Evolutionary conservation across 2,329 filamentous ascomycete species (phyloP).

Genomic region (Xylariaceae sp.): DNA sequence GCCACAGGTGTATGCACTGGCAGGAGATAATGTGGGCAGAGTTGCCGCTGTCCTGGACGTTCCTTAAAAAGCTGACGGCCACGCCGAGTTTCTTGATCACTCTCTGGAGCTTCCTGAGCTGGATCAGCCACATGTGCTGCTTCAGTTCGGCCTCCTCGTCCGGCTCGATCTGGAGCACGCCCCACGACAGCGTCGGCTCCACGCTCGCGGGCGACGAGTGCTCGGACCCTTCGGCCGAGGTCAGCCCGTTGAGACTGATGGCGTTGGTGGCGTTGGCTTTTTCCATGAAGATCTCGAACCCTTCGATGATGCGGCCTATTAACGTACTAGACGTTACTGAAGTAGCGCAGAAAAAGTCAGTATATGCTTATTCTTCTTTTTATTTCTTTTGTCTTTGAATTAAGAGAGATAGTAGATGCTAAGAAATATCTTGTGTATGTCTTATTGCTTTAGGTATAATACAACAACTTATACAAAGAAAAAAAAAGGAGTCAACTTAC

Average conservation of each 20-base stretch:
- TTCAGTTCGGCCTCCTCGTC: constrained; percentile 4
- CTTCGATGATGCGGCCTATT: constrained; percentile 4
- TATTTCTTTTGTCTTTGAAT: no score
- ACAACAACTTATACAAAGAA: not conserved
- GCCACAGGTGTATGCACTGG: constrained; percentile 5
- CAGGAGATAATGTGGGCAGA: not conserved
- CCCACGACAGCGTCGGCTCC: not conserved
- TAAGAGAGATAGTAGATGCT: not conserved
- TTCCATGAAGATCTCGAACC: constrained; percentile 1
- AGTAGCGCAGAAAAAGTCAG: not conserved
- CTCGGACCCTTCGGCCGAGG: not conserved
- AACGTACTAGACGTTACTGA: not conserved
- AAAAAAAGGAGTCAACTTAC: not conserved
- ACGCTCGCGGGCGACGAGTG: not conserved
- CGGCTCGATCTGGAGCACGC: constrained; percentile 2
- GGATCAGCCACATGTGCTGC: constrained; percentile 6
- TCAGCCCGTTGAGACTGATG: not conserved
- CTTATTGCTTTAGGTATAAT: not conserved
- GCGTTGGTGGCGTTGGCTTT: not conserved
- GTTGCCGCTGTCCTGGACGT: not conserved
- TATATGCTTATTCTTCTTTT: not conserved
- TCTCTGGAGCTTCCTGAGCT: not conserved
- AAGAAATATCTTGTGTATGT: not conserved
- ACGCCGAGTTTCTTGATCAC: constrained; percentile 1
- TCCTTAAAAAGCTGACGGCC: not conserved